These are phyloP conservation scores for Streptanthus diversifolius DNA, from an alignment of 345 rosid species.

Conservation along the genomic window DNA sequence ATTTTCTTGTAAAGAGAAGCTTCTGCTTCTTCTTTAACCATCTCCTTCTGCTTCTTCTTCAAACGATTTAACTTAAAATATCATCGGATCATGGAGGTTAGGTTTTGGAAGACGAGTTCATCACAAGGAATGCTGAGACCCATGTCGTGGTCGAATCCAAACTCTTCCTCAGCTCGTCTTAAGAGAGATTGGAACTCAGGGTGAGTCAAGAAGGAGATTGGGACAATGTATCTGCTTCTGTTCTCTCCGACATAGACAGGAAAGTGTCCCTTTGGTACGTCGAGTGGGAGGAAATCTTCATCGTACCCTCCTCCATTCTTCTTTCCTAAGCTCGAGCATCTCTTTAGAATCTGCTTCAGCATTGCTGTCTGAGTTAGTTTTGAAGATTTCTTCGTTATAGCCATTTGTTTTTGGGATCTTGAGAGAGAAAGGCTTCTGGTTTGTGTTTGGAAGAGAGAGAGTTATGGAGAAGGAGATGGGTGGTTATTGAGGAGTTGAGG, in stretches of 20 bases:
- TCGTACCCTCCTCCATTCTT: conserved; percentile 40
- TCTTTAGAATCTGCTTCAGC: conserved; percentile 59
- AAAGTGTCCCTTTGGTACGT: conserved; percentile 93
- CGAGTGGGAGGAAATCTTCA: conserved; percentile 56
- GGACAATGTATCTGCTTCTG: conserved; percentile 84
- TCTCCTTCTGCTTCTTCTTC: conserved; percentile 52
- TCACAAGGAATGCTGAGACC: conserved; percentile 91
- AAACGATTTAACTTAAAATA: conserved; percentile 9
- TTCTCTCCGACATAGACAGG: conserved; percentile 88
- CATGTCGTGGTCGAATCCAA: conserved; percentile 87
- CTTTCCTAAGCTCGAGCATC: conserved; percentile 71
- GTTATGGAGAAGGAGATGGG: conserved; percentile 24
- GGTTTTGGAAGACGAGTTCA: conserved; percentile 53
- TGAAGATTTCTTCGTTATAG: conserved; percentile 44
- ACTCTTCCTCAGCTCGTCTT: conserved; percentile 85
- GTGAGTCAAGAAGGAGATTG: conserved; percentile 69
- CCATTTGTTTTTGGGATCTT: conserved; percentile 40
- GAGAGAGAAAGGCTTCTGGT: conserved; percentile 21
- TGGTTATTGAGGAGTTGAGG: conserved; percentile 31
- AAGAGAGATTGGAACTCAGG: conserved; percentile 84
- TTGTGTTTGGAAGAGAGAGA: conserved; percentile 13
- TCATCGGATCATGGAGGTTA: conserved; percentile 34
- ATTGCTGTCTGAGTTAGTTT: conserved; percentile 51
- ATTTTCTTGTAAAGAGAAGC: conserved; percentile 7
- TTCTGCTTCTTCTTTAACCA: conserved; percentile 15